Percentiles rank a stretch among this genome's conserved stretches.
Evolutionary conservation across 1,284 basidiomycete species (phyloP).

Genomic region (Puccinia horiana): DNA sequence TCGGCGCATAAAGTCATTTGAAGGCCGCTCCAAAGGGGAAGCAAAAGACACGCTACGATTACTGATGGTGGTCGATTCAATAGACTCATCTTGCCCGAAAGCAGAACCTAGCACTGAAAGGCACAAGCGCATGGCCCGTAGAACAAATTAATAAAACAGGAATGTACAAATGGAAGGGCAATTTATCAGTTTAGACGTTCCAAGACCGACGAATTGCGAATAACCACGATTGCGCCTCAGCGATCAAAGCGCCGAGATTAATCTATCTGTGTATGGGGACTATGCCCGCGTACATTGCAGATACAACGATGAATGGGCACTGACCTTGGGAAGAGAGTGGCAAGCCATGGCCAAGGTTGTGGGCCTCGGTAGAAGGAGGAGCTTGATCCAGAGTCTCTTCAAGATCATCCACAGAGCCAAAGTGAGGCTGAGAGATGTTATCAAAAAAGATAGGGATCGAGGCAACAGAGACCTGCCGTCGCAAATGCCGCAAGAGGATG

Average conservation of each 20-base stretch:
- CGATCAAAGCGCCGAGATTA: neutral
- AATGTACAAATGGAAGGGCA: neutral
- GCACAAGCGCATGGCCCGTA: neutral
- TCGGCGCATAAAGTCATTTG: conserved; percentile 29
- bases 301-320: neutral
- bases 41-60: conserved; percentile 1
- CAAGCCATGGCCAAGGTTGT: neutral
- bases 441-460: conserved; percentile 47
- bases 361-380: neutral
- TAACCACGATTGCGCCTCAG: conserved; percentile 15
- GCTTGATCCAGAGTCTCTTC: conserved; percentile 16
- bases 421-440: neutral
- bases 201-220: neutral
- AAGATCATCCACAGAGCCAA: neutral
- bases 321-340: conserved; percentile 14
- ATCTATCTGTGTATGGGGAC: too few relatives aligned
- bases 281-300: neutral
- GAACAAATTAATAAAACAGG: neutral
- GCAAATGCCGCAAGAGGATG: neutral
- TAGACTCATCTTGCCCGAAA: conserved; percentile 3
- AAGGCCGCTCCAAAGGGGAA: conserved; percentile 10
- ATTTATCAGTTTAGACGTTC: neutral
- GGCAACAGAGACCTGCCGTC: conserved; percentile 25
- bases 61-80: neutral
- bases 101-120: neutral